Conservation (phyloP, 495 filamentous ascomycete species). For the Melanomma pulvis-pyrius region DNA sequence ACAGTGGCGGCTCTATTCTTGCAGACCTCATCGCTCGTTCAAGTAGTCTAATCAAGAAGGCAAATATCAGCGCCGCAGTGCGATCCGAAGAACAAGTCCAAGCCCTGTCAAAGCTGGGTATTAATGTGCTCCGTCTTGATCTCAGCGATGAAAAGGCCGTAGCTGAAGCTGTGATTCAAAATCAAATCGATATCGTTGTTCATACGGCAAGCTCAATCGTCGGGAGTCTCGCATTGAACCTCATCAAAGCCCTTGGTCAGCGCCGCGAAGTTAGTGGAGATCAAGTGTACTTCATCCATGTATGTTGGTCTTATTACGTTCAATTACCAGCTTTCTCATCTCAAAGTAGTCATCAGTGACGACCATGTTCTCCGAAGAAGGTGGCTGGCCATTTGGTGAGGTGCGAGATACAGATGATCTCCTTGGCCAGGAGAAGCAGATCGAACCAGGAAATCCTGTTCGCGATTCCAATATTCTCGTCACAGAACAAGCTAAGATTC, state of each 20-base stretch:
- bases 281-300: slow-evolving; percentile 44
- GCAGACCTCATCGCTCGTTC: slow-evolving; percentile 11
- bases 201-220: slow-evolving; percentile 27
- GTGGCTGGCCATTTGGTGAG: slow-evolving; percentile 43
- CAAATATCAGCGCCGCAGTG: slow-evolving; percentile 19
- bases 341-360: slow-evolving; percentile 39
- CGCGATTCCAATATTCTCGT: slow-evolving; percentile 41
- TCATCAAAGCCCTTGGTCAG: slow-evolving; percentile 40
- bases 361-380: slow-evolving; percentile 39
- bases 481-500: slow-evolving; percentile 39
- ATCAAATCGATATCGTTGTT: slow-evolving; percentile 25
- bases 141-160: slow-evolving; percentile 22
- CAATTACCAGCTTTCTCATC: not conserved
- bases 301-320: slow-evolving; percentile 27
- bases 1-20: slow-evolving; percentile 26
- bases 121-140: slow-evolving; percentile 19
- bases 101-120: slow-evolving; percentile 20
- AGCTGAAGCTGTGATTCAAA: slow-evolving; percentile 5
- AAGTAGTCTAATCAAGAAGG: not conserved
- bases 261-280: slow-evolving; percentile 38
- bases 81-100: slow-evolving; percentile 27
- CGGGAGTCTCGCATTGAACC: not conserved
- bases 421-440: slow-evolving; percentile 39
- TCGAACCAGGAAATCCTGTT: slow-evolving; percentile 34
- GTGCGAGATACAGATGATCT: slow-evolving; percentile 42